These are phyloP conservation scores for Coemansia reversa DNA, from an alignment of 192 early-diverging fungal genomes.

Conservation along the genomic window DNA sequence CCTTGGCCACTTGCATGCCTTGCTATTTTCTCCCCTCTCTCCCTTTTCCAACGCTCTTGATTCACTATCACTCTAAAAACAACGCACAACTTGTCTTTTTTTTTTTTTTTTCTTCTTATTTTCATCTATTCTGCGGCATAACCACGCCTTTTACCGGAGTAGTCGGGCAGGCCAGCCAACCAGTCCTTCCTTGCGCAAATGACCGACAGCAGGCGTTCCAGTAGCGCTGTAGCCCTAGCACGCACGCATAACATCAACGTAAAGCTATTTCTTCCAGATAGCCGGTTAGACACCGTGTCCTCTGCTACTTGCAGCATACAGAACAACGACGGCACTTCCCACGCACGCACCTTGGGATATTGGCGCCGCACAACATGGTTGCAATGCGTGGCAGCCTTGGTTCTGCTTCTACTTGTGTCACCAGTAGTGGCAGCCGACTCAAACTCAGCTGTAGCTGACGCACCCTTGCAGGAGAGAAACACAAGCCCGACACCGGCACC, in stretches of 20 bases:
- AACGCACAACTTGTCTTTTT: not conserved
- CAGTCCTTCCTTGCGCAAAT: not conserved
- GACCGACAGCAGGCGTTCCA: not conserved
- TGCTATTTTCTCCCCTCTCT: not conserved
- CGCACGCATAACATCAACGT: not conserved
- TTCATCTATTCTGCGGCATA: not conserved
- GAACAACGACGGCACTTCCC: not conserved
- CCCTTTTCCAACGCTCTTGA: not conserved
- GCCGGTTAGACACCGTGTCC: not conserved
- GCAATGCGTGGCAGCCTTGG: slow-evolving; percentile 19
- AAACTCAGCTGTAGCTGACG: not conserved
- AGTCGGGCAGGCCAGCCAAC: not conserved
- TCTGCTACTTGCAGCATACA: not conserved
- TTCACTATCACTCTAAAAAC: slow-evolving; percentile 1
- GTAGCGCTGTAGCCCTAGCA: not conserved
- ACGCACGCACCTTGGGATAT: slow-evolving; percentile 9
- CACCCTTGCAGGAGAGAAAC: not conserved
- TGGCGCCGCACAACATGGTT: slow-evolving; percentile 18
- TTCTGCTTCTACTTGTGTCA: slow-evolving; percentile 25
- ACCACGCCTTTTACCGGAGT: not conserved
- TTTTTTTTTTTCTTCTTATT: not conserved
- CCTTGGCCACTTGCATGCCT: not conserved
- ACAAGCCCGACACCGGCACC: not conserved
- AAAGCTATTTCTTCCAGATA: not conserved
- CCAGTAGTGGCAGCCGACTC: slow-evolving; percentile 25